Evolutionary conservation across 441 rosid species (phyloP), one percentile per base, ranked within the genome.

Genomic region (Flueggea neowawraea): DNA sequence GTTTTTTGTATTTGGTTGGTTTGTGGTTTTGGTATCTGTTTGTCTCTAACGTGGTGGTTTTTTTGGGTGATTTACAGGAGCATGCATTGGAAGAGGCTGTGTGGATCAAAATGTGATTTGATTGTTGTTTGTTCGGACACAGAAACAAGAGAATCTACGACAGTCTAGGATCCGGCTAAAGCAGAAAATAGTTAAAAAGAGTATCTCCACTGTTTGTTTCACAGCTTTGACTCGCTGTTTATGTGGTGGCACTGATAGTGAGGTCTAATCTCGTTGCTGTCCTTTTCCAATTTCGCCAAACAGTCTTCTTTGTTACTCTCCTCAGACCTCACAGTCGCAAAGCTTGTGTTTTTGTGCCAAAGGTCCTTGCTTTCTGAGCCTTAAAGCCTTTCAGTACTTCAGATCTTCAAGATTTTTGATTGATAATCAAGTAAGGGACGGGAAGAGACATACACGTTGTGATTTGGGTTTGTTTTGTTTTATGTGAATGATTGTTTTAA

Each of bases 141-240:
- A 36, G 62, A 55, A 70, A 50, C 16, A 55, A 66, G 61, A 66
- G 69, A 78, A 66, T 67, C 79, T 48, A n/a, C 11, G 12, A 43
- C 39, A 5, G 44, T 60, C 36, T 66, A 67, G 82, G 85, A 78
- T 83, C 81, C 70, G 28, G 28, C 28, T 22, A 22, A 22, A 22
- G 28, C 28, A 58, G 50, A 68, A 52, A 52, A 28, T 60, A 2
- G 48, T 54, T 22, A 5, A 16, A 0, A 36, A 36, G 9, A 1
- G 9, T 14, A 60, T 63, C 36, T 47, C 31, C 61, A 66, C 63
- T 65, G 79, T 78, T 57, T 50, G 60, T 71, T 69, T 69, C 70
- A 72, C 66, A 57, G 68, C 16, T 61, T 79, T 80, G 85, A 67
- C 77, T 67, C 47, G 0, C 6, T 69, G 77, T 70, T 79, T 84